These are phyloP conservation scores for Wickerhamomyces ciferrii DNA, from an alignment of 805 yeast genomes.

Conservation along the genomic window DNA sequence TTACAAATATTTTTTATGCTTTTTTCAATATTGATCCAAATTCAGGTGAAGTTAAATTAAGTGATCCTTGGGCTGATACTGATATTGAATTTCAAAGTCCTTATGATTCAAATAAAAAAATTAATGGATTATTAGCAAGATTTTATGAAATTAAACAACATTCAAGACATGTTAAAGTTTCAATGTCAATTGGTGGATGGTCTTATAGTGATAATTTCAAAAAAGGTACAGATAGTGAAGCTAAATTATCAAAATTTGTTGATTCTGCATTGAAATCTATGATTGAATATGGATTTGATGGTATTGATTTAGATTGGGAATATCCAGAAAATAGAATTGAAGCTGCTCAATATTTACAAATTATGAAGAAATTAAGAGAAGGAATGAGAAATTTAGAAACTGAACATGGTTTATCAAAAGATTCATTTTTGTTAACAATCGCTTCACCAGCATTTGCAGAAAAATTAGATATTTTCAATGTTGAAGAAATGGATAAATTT, in stretches of 20 bases:
- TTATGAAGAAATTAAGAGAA: slow-evolving; percentile 36
- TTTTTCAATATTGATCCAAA: slow-evolving; percentile 55
- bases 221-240: slow-evolving; percentile 31
- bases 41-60: slow-evolving; percentile 47
- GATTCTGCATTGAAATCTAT: slow-evolving; percentile 42
- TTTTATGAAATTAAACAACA: slow-evolving; percentile 39
- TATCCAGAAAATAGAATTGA: slow-evolving; percentile 54
- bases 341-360: slow-evolving; percentile 34
- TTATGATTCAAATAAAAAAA: slow-evolving; percentile 12
- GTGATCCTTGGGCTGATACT: slow-evolving; percentile 66
- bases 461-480: slow-evolving; percentile 34
- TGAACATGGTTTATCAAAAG: slow-evolving; percentile 12
- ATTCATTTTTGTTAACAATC: slow-evolving; percentile 47
- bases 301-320: slow-evolving; percentile 95
- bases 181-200: slow-evolving; percentile 87
- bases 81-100: slow-evolving; percentile 25
- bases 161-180: slow-evolving; percentile 41
- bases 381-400: slow-evolving; percentile 35
- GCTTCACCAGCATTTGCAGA: slow-evolving; percentile 71
- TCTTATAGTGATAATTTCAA: slow-evolving; percentile 46
- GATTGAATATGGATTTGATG: slow-evolving; percentile 66
- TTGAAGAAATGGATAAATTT: slow-evolving; percentile 50
- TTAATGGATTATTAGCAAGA: slow-evolving; percentile 44
- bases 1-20: slow-evolving; percentile 75
- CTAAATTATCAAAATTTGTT: slow-evolving; percentile 41